phyloP scores from a whole-genome alignment of 495 filamentous ascomycete genomes.

The Podospora australis region DNA sequence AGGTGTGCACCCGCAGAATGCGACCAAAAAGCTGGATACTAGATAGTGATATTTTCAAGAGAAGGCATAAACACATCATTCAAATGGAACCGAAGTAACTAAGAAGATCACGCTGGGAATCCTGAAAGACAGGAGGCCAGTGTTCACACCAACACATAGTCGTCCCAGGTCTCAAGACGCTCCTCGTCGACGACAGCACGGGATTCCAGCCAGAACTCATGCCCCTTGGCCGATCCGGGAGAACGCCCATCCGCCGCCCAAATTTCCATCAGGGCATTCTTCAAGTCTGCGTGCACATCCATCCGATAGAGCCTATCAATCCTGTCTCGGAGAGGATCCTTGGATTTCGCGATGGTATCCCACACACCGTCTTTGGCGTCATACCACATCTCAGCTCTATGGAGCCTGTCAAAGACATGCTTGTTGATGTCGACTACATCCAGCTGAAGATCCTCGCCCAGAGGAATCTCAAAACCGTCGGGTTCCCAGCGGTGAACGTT shows the following conservation, averaged over 20 bases:
- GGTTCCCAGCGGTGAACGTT: slow-evolving; percentile 10
- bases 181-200: background rate
- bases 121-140: too few relatives aligned
- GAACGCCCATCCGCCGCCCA: slow-evolving; percentile 35
- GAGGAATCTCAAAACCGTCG: slow-evolving; percentile 20
- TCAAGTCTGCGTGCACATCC: slow-evolving; percentile 27
- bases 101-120: too few relatives aligned
- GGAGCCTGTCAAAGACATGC: slow-evolving; percentile 28
- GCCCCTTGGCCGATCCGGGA: slow-evolving; percentile 9
- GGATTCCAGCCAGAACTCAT: slow-evolving; percentile 13
- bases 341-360: slow-evolving; percentile 22
- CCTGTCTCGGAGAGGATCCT: slow-evolving; percentile 16
- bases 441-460: slow-evolving; percentile 33
- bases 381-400: slow-evolving; percentile 37
- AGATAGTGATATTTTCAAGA: too few relatives aligned
- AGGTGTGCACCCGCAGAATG: too few relatives aligned
- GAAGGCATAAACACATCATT: too few relatives aligned
- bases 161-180: slow-evolving; percentile 6
- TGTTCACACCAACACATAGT: slow-evolving; percentile 21
- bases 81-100: too few relatives aligned
- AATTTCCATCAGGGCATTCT: slow-evolving; percentile 39
- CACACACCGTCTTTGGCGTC: slow-evolving; percentile 36
- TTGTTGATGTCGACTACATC: slow-evolving; percentile 22
- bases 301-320: slow-evolving; percentile 29
- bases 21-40: too few relatives aligned